Evolutionary conservation across 768 basidiomycete genomes (phyloP).

Genomic region (Leucocoprinus leucothites): DNA sequence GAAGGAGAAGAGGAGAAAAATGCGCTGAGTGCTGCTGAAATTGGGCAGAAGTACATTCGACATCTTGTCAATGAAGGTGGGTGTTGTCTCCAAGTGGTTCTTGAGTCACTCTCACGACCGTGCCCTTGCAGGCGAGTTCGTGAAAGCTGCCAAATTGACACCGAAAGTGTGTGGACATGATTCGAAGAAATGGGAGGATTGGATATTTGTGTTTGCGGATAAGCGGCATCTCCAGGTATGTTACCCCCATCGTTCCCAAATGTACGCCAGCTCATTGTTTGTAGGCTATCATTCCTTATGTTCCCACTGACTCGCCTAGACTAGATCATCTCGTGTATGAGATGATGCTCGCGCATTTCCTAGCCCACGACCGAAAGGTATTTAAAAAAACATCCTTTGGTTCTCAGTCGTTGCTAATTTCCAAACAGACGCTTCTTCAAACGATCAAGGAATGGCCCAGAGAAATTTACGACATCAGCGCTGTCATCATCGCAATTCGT

Average conservation of each 20-base stretch:
- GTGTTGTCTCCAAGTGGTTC: slow-evolving; percentile 20
- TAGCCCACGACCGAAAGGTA: slow-evolving; percentile 75
- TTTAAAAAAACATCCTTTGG: slow-evolving; percentile 13
- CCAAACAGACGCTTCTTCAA: slow-evolving; percentile 59
- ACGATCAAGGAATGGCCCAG: slow-evolving; percentile 89
- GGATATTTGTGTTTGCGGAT: slow-evolving; percentile 90
- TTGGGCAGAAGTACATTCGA: slow-evolving; percentile 85
- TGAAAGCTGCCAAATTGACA: slow-evolving; percentile 76
- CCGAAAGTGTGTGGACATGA: slow-evolving; percentile 85
- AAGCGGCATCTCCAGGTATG: slow-evolving; percentile 74
- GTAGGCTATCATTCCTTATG: slow-evolving; percentile 83
- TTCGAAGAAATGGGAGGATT: slow-evolving; percentile 87
- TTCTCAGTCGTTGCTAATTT: not conserved
- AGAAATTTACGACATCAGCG: slow-evolving; percentile 84
- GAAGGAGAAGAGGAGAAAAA: slow-evolving; percentile 33
- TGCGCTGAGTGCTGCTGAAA: slow-evolving; percentile 54
- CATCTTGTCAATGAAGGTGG: slow-evolving; percentile 80
- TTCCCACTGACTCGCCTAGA: slow-evolving; percentile 81
- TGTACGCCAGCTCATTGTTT: not conserved
- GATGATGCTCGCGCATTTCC: slow-evolving; percentile 87
- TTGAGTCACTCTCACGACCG: not conserved
- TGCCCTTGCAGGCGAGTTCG: slow-evolving; percentile 43
- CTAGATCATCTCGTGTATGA: slow-evolving; percentile 88
- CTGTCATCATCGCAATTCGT: slow-evolving; percentile 87
- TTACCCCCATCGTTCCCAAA: not conserved